Base-by-base conservation (phyloP, 2,329 filamentous ascomycete genomes). In the Fusarium luffae region DNA sequence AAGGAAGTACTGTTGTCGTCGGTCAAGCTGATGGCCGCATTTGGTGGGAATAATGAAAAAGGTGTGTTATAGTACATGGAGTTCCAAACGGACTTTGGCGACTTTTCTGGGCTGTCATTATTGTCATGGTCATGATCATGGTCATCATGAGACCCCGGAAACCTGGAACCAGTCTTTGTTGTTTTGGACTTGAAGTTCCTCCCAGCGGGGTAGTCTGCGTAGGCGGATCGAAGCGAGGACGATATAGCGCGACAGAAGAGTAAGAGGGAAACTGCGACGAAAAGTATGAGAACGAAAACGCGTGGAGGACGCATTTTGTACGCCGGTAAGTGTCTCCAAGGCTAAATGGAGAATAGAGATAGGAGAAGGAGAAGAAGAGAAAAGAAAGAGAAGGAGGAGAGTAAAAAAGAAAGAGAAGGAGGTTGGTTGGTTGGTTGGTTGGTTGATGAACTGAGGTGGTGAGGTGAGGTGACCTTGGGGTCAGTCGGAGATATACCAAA, bases 1-100 rank as follows among this genome's bases (percentile, higher is more conserved):
- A 99, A 99, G 73, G 97, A 97, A 14, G 96, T 99, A 72, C 93
- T 97, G 80, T 99, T 99, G 81, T 99, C 96, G 80, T 98, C 94
- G 76, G 94, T 97, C 66, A 99, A 87, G 79, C 93, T 97, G 78
- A 99, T 98, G 75, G 97, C 92, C 49, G 96, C 96, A 70, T 96
- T 97, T 5, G 94, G 94, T 7, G 95, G 94, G 78, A 99, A 99
- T 23, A 99, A 89, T 21, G 93, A 94, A 69, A 94, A 93, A 1
- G 94, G 91, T 7, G 90, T 85, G 63, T 89, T 89, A 79, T 93
- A 92, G 69, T 90, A 90, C 80, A 93, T 89, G 69, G 93, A 82
- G 41, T 78, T 75, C 70, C 78, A 78, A 41, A 79, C 68, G 9
- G 77, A 75, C 46, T 73, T 75, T 46, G 66, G 65, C 27, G 72